phyloP scores from a whole-genome alignment of 257 asterid species.

The Nicotiana attenuata region DNA sequence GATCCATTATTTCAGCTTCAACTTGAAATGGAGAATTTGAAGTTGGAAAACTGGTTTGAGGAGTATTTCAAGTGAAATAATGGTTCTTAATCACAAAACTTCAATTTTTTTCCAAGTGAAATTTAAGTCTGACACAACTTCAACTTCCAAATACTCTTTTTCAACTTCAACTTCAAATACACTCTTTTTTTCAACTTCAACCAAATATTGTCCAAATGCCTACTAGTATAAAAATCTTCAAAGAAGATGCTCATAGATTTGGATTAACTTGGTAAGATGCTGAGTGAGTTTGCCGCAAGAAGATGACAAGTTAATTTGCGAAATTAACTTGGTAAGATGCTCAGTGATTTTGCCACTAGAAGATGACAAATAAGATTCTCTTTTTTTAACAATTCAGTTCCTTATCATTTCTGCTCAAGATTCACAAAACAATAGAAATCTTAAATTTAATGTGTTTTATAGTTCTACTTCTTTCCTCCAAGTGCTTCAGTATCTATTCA shows the following conservation, averaged over 20 bases:
- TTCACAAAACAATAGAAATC: background rate
- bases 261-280: background rate
- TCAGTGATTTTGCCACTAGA: background rate
- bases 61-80: background rate
- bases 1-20: background rate
- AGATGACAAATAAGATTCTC: background rate
- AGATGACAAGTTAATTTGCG: background rate
- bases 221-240: background rate
- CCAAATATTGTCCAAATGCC: background rate
- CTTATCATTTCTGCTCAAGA: background rate
- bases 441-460: background rate
- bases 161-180: background rate
- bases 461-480: background rate
- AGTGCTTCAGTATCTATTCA: background rate
- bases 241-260: background rate
- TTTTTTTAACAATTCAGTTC: background rate
- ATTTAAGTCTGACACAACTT: background rate
- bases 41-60: background rate
- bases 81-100: background rate
- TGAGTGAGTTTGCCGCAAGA: no score
- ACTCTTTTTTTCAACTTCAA: background rate
- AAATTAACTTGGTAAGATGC: background rate
- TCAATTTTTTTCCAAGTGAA: background rate
- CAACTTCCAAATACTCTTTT: background rate
- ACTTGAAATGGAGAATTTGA: background rate